These are phyloP conservation scores for Penicillium daleae DNA, from an alignment of 495 filamentous ascomycete species.

Conservation along the genomic window DNA sequence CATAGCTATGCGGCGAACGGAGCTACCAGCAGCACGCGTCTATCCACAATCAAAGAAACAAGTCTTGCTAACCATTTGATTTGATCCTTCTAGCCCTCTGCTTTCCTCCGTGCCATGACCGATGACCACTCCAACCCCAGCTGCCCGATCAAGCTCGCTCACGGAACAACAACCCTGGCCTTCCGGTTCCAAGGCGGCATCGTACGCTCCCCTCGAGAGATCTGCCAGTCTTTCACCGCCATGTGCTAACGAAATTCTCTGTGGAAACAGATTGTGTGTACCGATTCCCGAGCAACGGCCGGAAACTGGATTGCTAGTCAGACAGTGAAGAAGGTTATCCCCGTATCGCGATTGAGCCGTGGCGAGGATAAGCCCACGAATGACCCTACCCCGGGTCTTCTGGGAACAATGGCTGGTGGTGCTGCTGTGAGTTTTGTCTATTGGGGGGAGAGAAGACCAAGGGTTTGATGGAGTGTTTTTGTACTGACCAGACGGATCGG, in stretches of 20 bases:
- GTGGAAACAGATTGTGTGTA: conserved; percentile 74
- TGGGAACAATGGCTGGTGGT: conserved; percentile 98
- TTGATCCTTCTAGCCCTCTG: conserved; percentile 62
- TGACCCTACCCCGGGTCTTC: conserved; percentile 76
- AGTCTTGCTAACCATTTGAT: conserved; percentile 10
- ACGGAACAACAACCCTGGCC: conserved; percentile 97
- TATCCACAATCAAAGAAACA: background rate
- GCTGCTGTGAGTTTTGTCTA: conserved; percentile 68
- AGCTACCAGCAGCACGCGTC: conserved; percentile 4
- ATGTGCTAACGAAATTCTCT: background rate
- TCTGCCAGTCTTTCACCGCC: background rate
- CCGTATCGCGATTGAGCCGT: conserved; percentile 53
- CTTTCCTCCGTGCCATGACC: conserved; percentile 94
- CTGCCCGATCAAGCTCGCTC: conserved; percentile 98
- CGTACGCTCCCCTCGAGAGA: conserved; percentile 37
- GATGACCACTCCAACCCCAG: conserved; percentile 96
- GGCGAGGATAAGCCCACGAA: conserved; percentile 61
- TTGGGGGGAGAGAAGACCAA: background rate
- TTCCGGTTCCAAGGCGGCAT: conserved; percentile 98
- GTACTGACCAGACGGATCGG: conserved; percentile 20
- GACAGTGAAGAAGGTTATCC: conserved; percentile 99
- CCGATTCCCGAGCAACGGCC: conserved; percentile 93
- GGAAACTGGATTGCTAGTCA: conserved; percentile 99
- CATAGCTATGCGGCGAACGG: conserved; percentile 11
- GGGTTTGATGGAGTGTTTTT: background rate